Percentiles rank a stretch among this genome's conserved stretches.
Conservation (phyloP, 2,329 filamentous ascomycete genomes). For the Thielaviopsis ethacetica region DNA sequence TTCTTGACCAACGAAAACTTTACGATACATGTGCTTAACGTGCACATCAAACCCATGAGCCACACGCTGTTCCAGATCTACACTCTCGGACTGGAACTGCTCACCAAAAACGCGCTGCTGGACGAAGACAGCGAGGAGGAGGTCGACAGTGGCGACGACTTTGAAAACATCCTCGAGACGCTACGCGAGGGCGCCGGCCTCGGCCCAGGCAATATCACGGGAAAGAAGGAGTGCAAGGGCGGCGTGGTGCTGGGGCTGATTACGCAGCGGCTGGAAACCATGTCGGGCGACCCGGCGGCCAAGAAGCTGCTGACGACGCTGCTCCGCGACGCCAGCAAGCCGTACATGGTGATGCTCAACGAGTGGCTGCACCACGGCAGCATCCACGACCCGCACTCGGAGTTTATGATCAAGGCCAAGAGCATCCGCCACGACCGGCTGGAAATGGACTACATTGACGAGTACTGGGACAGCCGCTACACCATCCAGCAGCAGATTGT, state of each 20-base stretch:
- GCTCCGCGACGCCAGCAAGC: slow-evolving; percentile 72
- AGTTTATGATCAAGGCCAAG: slow-evolving; percentile 91
- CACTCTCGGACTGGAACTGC: slow-evolving; percentile 67
- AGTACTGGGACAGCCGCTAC: slow-evolving; percentile 97
- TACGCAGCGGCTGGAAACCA: slow-evolving; percentile 67
- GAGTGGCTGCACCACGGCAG: slow-evolving; percentile 95
- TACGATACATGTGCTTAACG: slow-evolving; percentile 80
- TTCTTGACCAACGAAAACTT: slow-evolving; percentile 78
- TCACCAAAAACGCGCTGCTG: slow-evolving; percentile 74
- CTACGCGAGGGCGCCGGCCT: slow-evolving; percentile 75
- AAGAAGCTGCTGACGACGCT: slow-evolving; percentile 66
- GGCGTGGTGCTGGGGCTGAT: slow-evolving; percentile 82
- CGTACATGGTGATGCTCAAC: slow-evolving; percentile 97
- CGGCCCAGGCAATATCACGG: slow-evolving; percentile 58
- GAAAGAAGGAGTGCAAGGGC: slow-evolving; percentile 92
- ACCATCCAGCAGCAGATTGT: slow-evolving; percentile 84
- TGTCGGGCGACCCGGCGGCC: slow-evolving; percentile 87
- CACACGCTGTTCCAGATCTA: slow-evolving; percentile 89
- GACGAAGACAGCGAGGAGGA: slow-evolving; percentile 65
- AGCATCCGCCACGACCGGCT: slow-evolving; percentile 82
- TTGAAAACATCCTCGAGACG: slow-evolving; percentile 85
- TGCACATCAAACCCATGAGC: slow-evolving; percentile 77
- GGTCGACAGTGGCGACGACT: slow-evolving; percentile 62
- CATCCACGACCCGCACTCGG: slow-evolving; percentile 83
- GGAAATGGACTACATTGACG: slow-evolving; percentile 93